phyloP scores from a whole-genome alignment of 1,284 basidiomycete species.

The Ustilago shanxiensis region DNA sequence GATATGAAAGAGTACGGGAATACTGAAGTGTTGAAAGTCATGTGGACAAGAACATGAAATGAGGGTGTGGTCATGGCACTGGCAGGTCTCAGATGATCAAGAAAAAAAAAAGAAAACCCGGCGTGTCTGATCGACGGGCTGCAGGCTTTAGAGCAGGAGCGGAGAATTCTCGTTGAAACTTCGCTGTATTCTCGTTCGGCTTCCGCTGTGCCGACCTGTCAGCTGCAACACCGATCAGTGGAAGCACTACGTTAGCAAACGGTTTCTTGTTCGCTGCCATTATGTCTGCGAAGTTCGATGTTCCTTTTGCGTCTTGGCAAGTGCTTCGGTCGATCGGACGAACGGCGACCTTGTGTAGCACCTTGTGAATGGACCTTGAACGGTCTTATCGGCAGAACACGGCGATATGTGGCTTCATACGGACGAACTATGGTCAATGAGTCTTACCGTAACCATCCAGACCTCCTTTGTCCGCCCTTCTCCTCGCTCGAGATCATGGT shows the following conservation, averaged over 20 bases:
- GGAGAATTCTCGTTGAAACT: conserved; percentile 47
- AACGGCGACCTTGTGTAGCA: background rate
- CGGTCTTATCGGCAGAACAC: background rate
- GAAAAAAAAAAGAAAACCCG: too few relatives aligned
- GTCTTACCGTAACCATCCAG: conserved; percentile 2
- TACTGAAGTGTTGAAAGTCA: too few relatives aligned
- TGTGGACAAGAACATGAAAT: too few relatives aligned
- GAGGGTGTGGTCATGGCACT: too few relatives aligned
- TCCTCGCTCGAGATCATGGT: background rate
- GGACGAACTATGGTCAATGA: conserved; percentile 2
- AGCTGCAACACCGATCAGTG: background rate
- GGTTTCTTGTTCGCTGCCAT: background rate
- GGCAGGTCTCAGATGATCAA: background rate
- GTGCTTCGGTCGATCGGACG: background rate
- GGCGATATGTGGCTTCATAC: conserved; percentile 3
- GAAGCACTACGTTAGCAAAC: background rate
- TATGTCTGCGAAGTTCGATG: background rate
- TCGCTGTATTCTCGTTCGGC: conserved; percentile 37
- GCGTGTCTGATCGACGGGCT: conserved; percentile 4
- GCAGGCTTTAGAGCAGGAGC: background rate
- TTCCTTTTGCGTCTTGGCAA: background rate
- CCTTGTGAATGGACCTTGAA: background rate
- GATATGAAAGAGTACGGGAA: too few relatives aligned
- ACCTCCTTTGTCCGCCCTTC: background rate
- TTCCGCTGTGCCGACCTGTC: background rate